phyloP scores from a whole-genome alignment of 202 grass and related monocot species.

The Schoenoplectus triqueter region DNA sequence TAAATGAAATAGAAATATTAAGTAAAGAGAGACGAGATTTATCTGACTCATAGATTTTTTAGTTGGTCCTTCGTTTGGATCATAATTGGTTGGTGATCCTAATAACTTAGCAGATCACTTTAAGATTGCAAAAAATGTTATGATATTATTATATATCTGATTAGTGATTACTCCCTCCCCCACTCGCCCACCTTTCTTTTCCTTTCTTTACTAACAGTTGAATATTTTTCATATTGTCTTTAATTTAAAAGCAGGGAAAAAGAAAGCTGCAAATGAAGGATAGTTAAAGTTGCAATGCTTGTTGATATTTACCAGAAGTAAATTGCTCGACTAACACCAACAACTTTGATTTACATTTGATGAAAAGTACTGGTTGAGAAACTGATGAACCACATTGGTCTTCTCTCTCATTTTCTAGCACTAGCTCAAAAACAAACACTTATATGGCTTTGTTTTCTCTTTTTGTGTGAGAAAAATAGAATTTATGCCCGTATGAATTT shows the following conservation, averaged over 20 bases:
- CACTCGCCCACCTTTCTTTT: neutral
- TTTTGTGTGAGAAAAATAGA: constrained; percentile 1
- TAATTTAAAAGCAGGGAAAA: constrained; percentile 26
- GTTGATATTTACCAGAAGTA: constrained; percentile 13
- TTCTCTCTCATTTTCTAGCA: constrained; percentile 11
- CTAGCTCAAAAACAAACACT: constrained; percentile 7
- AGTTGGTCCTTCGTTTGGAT: constrained; percentile 12
- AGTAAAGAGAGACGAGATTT: neutral
- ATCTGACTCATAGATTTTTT: neutral
- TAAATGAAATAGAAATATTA: constrained; percentile 3
- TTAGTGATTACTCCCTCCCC: neutral
- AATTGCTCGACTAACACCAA: constrained; percentile 24
- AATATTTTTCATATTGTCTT: neutral
- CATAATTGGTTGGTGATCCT: neutral
- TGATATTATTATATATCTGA: neutral
- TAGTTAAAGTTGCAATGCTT: neutral
- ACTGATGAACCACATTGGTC: constrained; percentile 11
- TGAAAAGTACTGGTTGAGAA: constrained; percentile 18
- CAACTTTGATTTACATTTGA: constrained; percentile 4
- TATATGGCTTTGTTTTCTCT: constrained; percentile 1
- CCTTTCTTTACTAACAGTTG: neutral
- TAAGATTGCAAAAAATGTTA: neutral
- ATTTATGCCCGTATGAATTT: constrained; percentile 15
- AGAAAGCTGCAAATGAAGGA: neutral
- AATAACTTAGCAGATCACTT: neutral